Conservation (phyloP, 108 stramenopile genomes). For the Pelagomonas calceolata region DNA sequence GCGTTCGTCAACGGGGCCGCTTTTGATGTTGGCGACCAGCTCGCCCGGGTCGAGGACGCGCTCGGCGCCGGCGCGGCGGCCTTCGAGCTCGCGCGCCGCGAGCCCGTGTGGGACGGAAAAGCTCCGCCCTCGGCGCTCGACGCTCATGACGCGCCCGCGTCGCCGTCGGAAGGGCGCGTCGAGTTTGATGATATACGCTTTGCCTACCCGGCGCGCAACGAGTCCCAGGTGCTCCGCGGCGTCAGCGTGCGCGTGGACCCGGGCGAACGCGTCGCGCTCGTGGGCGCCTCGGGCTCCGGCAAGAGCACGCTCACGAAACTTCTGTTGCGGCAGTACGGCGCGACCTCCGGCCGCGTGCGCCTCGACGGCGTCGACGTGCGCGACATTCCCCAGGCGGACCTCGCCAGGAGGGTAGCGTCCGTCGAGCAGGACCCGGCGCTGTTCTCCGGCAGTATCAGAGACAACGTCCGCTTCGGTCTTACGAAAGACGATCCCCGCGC, state of each 20-base stretch:
- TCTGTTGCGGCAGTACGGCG: constrained; percentile 87
- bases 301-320: constrained; percentile 75
- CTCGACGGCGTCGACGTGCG: constrained; percentile 66
- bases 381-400: constrained; percentile 57
- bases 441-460: constrained; percentile 72
- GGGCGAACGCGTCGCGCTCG: constrained; percentile 80
- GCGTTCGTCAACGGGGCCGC: constrained; percentile 65
- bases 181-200: constrained; percentile 32
- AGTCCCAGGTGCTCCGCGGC: constrained; percentile 46
- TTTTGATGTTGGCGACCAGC: constrained; percentile 72
- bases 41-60: constrained; percentile 69
- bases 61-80: constrained; percentile 66
- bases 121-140: constrained; percentile 23
- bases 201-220: constrained; percentile 30
- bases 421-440: constrained; percentile 82
- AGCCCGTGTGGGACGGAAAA: constrained; percentile 47
- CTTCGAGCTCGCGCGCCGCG: constrained; percentile 60
- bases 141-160: constrained; percentile 27
- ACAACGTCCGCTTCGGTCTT: constrained; percentile 80
- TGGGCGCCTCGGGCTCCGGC: constrained; percentile 79
- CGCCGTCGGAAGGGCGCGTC: constrained; percentile 36
- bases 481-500: constrained; percentile 46
- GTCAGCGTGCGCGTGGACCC: constrained; percentile 62
- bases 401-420: constrained; percentile 54
- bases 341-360: constrained; percentile 53